Evolutionary conservation across 441 rosid species (phyloP).

Genomic region (Capsella rubella): DNA sequence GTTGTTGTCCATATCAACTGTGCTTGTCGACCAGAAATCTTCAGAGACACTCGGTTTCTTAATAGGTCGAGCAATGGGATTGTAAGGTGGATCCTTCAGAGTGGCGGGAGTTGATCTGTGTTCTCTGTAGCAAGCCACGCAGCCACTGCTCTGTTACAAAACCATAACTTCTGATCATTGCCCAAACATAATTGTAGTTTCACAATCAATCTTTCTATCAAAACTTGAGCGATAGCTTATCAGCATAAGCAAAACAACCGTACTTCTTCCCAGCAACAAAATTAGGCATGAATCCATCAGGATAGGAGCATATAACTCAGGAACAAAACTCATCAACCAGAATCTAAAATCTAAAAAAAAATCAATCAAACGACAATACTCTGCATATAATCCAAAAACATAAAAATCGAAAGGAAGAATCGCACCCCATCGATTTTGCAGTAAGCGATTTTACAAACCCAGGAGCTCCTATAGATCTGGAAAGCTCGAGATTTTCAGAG

Average conservation of each 20-base stretch:
- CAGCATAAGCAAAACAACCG: slow-evolving; percentile 2
- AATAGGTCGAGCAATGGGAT: slow-evolving; percentile 38
- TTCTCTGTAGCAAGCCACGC: slow-evolving; percentile 61
- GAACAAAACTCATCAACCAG: slow-evolving; percentile 8
- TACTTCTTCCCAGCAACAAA: background rate
- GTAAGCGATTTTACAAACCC: slow-evolving; percentile 25
- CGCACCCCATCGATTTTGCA: slow-evolving; percentile 45
- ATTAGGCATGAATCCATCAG: slow-evolving; percentile 2
- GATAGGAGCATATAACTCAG: background rate
- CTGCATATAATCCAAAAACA: slow-evolving; percentile 4
- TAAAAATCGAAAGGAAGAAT: slow-evolving; percentile 27
- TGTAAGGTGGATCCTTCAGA: slow-evolving; percentile 46
- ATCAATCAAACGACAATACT: background rate
- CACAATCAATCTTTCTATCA: background rate
- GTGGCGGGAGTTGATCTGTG: slow-evolving; percentile 31
- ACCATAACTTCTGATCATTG: slow-evolving; percentile 36
- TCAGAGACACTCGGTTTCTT: slow-evolving; percentile 55
- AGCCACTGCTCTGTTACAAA: slow-evolving; percentile 68
- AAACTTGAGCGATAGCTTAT: background rate
- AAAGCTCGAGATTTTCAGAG: slow-evolving; percentile 33
- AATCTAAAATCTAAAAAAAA: slow-evolving; percentile 4
- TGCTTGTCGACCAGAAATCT: slow-evolving; percentile 69
- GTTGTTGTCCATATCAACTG: slow-evolving; percentile 66
- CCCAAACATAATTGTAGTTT: slow-evolving; percentile 22
- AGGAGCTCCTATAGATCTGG: slow-evolving; percentile 42